A percentile compares a stretch with the other conserved stretches of the same genome.
phyloP scores from a whole-genome alignment of 306 rosid genomes.

The Sesbania bispinosa region DNA sequence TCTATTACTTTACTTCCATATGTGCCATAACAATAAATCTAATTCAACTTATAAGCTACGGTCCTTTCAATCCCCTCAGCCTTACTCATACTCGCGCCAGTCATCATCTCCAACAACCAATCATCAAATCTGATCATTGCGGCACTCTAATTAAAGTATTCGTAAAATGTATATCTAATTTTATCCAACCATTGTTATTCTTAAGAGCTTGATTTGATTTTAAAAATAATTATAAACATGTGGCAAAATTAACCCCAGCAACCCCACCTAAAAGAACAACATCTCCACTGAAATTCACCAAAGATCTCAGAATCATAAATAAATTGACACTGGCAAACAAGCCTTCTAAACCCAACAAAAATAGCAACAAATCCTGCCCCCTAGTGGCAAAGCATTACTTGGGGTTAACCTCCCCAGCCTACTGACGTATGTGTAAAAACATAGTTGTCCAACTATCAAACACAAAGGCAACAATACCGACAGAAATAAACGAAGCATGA shows the following conservation, averaged over 20 bases:
- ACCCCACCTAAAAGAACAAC: no score
- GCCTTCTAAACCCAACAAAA: constrained; percentile 19
- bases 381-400: no score
- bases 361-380: not conserved
- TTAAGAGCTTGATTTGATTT: not conserved
- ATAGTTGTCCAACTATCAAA: not conserved
- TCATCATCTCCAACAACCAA: not conserved
- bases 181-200: not conserved
- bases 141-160: not conserved
- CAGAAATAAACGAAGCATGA: not conserved
- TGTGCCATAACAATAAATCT: not conserved
- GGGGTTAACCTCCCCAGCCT: no score
- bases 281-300: no score
- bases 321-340: no score
- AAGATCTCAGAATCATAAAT: no score
- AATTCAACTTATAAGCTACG: not conserved
- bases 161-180: not conserved
- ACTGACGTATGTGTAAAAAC: not conserved
- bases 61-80: not conserved
- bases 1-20: not conserved
- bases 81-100: not conserved
- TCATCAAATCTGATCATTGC: not conserved
- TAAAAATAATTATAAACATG: not conserved
- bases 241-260: no score
- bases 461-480: not conserved